Evolutionary conservation across 768 basidiomycete genomes (phyloP), one percentile per base, ranked within the genome.

Genomic region (Lepiota venenata): DNA sequence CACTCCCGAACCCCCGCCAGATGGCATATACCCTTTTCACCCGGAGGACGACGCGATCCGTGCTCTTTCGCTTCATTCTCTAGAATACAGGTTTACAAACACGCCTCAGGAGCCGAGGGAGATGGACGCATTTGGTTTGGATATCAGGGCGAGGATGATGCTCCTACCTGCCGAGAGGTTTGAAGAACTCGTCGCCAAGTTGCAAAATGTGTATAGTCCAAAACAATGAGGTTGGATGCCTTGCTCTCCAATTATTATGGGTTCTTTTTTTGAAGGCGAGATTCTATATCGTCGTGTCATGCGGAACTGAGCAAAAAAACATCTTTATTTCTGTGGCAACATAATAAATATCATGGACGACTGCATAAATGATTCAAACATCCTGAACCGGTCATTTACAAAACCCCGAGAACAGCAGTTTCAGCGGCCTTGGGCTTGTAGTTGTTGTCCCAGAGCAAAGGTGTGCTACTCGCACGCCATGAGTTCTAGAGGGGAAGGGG

Each of bases 1-100:
- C 47, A 21, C n/a, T 10, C 56, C 60, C 5, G 62, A 47, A 43
- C 62, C 67, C 6, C 71, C 75, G 11, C 61, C 62, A 2, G 82
- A 83, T 50, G 81, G 84, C 0, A 72, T 83, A 4, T 88, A 85
- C 62, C 71, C 83, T 2, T 96, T 91, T 71, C 93, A 97, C 63
- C 85, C 88, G 0, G 95, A 97, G 66, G 94, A 97, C 67, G 85
- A 86, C 39, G 74, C 74, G 39, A 83, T 93, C 48, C 76, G 79
- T 52, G 69, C 82, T 82, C 66, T 76, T 50, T 79, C 86, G 1
- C 61, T 72, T 1, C 74, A 83, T 53, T 67, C 76, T 1, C 61
- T 84, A 47, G 80, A 84, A 27, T 77, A 74, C 60, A 57, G 73
- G 2, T 84, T 85, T 62, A 75, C 80, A 44, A 71, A 79, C 3